Conservation (phyloP, 2,329 filamentous ascomycete species). For the Colletotrichum ledebouriae region DNA sequence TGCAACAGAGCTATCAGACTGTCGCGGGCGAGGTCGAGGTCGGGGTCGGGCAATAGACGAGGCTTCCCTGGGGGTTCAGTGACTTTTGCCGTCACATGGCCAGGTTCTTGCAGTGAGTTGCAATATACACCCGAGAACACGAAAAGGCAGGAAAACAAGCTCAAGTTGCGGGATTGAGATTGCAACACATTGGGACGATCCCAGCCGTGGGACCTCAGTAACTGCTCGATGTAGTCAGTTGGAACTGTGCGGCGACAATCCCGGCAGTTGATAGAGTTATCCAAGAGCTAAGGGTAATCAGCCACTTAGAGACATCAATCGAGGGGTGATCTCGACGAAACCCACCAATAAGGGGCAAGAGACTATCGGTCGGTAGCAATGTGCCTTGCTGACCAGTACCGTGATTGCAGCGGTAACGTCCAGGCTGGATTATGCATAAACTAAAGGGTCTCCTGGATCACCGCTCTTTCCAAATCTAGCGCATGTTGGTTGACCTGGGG, state of each 20-base stretch:
- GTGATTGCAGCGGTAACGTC: not conserved
- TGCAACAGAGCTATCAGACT: conserved; percentile 38
- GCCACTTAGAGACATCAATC: not conserved
- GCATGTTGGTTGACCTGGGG: not conserved
- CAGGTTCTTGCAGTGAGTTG: not conserved
- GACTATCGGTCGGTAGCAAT: not conserved
- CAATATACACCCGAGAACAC: not conserved
- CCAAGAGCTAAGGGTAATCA: not conserved
- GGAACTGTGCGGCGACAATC: not conserved
- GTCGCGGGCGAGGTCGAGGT: not conserved
- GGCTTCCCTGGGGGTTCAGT: not conserved
- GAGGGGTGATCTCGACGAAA: not conserved
- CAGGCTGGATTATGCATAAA: conserved; percentile 35
- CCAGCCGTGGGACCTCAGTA: not conserved
- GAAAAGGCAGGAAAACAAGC: conserved; percentile 1
- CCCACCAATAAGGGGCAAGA: conserved; percentile 4
- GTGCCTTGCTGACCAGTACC: not conserved
- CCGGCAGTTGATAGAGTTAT: conserved; percentile 12
- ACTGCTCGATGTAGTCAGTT: not conserved
- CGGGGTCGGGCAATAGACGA: conserved; percentile 15
- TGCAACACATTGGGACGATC: not conserved
- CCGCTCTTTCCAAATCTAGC: not conserved
- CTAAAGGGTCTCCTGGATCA: not conserved
- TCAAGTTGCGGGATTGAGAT: not conserved
- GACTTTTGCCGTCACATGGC: conserved; percentile 5